Evolutionary conservation across 129 eudicot genomes (phyloP), one percentile per base, ranked within the genome.

Genomic region (Erigeron canadensis): DNA sequence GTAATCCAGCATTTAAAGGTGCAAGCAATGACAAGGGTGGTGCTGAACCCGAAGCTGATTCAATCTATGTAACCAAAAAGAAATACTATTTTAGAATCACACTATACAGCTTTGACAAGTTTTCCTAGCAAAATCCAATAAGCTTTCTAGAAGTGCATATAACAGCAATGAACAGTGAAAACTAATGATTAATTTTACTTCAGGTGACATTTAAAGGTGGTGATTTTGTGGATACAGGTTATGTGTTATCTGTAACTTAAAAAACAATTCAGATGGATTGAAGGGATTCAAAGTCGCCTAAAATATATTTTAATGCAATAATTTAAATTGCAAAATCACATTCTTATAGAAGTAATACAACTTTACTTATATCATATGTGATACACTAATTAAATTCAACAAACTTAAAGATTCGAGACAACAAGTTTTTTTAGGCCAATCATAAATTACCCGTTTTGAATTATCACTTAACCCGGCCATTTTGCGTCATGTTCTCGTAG

Each of bases 1-100:
- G 85, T 48, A 86, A 82, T 63, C 86, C 96, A 56, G 77, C 73
- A 89, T 75, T 70, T 72, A 92, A 72, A 8, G 95, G 96, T 58
- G 91, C 83, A 44, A 92, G 83, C 85, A 91, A 79, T 8, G 96
- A 91, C 77, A 84, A 77, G 21, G 85, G 79, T 13, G 96, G 96
- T 7, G 96, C 97, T 44, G 97, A 86, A 59, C 96, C 96, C 48
- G 84, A 83, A 42, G 96, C 93, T 51, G 96, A 76, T 64, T 91
- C 96, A 59, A 86, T 86, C 97, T 91, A 55, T 67, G 44, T 38
- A 48, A 74, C 45, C 9, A 28, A 72, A 2, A 75, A 8, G 5
- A 15, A 28, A 12, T 28, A 67, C 5, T 21, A 44, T 9, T 17
- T 65, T 6, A 44, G 46, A 55, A 45, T 46, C 46, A 51, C 34